Base-by-base conservation (phyloP, 1,139 yeast species). In the Candida sojae region DNA sequence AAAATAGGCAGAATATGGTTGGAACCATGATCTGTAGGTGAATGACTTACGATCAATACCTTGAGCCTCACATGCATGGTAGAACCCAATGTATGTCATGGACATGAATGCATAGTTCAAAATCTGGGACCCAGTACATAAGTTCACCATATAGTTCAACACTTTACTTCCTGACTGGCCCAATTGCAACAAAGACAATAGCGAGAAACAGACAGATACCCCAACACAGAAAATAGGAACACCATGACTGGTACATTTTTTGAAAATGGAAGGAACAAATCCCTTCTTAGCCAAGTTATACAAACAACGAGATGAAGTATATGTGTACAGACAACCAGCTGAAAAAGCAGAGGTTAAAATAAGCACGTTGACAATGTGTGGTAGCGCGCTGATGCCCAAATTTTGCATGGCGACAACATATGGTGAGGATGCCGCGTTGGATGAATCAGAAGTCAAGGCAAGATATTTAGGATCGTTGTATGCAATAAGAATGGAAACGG, bases 331-430 rank as follows among this genome's bases (percentile, higher is more conserved):
- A 53, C 71, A 72, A 51, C 79, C 79, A 25, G 79, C 79, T 10
- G 88, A 82, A 53, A 86, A 78, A 48, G 88, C 87, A 48, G 86
- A 84, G 8, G 86, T 69, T 60, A 87, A 67, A 49, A 87, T 82
- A 55, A 82, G 81, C 1, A 84, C 92, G 60, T 87, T 87, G 56
- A 87, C 73, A 46, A 87, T 73, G 58, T 84, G 86, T 53, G 86
- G 83, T 54, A 86, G 68, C 1, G 76, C 86, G 0, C 68, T 68
- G 52, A 86, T 84, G 5, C 82, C 77, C 4, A 90, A 87, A 56
- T 82, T 83, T 57, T 74, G 71, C 68, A 80, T 61, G 59, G 85
- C 70, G 60, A 71, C 52, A 43, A 77, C 82, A 53, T 75, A 77
- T 6, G 82, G 80, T 36, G 80, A 74, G 9, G 79, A 80, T 17